Evolutionary conservation across 2,329 filamentous ascomycete genomes (phyloP).

Genomic region (Neoscytalidium dimidiatum): DNA sequence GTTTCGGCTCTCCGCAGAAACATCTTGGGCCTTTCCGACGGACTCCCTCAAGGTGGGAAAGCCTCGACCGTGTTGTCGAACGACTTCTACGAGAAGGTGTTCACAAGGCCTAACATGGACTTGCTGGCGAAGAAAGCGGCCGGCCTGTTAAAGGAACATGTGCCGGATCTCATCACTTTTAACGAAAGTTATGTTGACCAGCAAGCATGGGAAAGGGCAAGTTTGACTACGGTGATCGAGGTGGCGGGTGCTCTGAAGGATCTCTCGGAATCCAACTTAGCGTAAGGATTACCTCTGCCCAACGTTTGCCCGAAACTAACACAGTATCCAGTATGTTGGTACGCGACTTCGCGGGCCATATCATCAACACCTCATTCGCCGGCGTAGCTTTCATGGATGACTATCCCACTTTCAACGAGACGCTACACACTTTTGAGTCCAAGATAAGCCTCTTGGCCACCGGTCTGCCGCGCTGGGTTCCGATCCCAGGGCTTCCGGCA

Average conservation of each 20-base stretch:
- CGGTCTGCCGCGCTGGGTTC: constrained; percentile 58
- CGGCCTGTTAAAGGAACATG: constrained; percentile 44
- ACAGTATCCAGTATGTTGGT: constrained; percentile 43
- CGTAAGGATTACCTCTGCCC: constrained; percentile 25
- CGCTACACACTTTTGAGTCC: constrained; percentile 58
- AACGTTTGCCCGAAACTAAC: constrained; percentile 34
- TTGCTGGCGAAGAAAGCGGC: constrained; percentile 42
- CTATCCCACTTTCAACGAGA: constrained; percentile 55
- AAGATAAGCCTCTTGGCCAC: constrained; percentile 56
- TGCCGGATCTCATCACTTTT: constrained; percentile 62
- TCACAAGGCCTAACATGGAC: constrained; percentile 49
- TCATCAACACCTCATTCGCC: constrained; percentile 53
- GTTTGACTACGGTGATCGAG: constrained; percentile 45
- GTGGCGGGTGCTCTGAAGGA: constrained; percentile 37
- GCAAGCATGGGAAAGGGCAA: constrained; percentile 61
- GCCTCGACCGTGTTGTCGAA: constrained; percentile 23
- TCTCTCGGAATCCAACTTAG: constrained; percentile 55
- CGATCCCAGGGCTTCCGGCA: constrained; percentile 52
- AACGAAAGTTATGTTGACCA: constrained; percentile 62
- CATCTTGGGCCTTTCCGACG: neutral
- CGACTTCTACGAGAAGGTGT: constrained; percentile 44
- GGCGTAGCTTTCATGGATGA: constrained; percentile 54
- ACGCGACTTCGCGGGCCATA: constrained; percentile 58
- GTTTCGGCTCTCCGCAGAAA: constrained; percentile 5
- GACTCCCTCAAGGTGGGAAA: neutral